Evolutionary conservation across 768 basidiomycete genomes (phyloP), one percentile per base, ranked within the genome.

Genomic region (Boletus pseudopeckii): DNA sequence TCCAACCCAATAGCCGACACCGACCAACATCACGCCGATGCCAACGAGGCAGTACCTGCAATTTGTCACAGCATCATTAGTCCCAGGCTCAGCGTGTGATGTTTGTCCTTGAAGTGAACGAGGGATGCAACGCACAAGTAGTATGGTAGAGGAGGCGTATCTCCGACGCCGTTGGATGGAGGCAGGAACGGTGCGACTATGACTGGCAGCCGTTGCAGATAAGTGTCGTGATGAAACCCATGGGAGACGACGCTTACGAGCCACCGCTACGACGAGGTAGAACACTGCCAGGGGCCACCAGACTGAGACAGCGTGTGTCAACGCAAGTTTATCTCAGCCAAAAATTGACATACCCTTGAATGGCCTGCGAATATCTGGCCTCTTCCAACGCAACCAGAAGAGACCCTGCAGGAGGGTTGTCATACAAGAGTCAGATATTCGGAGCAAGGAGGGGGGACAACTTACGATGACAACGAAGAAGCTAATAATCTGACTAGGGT

Each of bases 61-160:
- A 30, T 45, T 41, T 39, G 10, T 10, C 46, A n/a, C 9, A 15
- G 11, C 9, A 11, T 22, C 33, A 38, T 45, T 17, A 45, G 30
- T 17, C 2, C 44, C 14, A 4, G 10, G 9, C 14, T 30, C 10
- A 14, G 78, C 77, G 2, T 1, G 24, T 28, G 43, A 78, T 77
- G 60, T 77, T 76, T 47, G 80, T 71, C 13, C 20, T 8, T 9
- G 10, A 46, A 33, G 17, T 2, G 0, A 41, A 36, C 3, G 17
- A 24, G 6, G 45, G 5, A 10, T 44, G 5, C 11, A 18, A 54
- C 59, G 11, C 53, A 77, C 75, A 82, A 59, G 62, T 83, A 84
- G 54, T 84, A 83, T 3, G 83, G 81, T 34, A 84, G 60, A 11
- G 83, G 80, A 11, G 81, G 81, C 0, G 82, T 82, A 57, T 85